Base-by-base conservation (phyloP, 176 grass and related monocot genomes). In the Bonia amplexicaulis region DNA sequence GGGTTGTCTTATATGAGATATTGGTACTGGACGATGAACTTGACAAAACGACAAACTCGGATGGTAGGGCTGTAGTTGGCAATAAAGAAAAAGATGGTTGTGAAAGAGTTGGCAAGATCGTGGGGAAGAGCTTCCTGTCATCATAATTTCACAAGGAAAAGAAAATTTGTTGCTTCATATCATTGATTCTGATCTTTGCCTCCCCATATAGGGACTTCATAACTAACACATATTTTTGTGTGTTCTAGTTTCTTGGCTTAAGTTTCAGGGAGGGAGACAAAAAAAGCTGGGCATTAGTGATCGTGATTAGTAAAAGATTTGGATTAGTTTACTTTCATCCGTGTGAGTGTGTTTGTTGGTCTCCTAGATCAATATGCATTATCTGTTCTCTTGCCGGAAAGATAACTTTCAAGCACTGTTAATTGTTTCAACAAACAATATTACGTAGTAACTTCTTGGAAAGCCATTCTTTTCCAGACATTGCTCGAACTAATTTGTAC, bases 131-230 rank as follows among this genome's bases (percentile, higher is more conserved):
- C 87, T 87, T 63, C 70, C 20, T 44, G 68, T 27, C 84, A 87
- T 87, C 74, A 79, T 82, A 78, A 58, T 86, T 72, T 67, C 79
- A 59, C n/a, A 66, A 20, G 51, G 40, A 76, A 73, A 26, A 75
- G 26, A 49, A 26, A 48, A 71, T 41, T 67, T 74, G n/a, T 67
- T 87, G 80, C 41, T 53, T 70, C 74, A 75, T 70, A 87, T 90
- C 80, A 46, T 75, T 78, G 89, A 87, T 90, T 39, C 85, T 84
- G 75, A 90, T 90, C 49, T 87, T 87, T 87, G 89, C 89, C 80
- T 80, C 74, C 78, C 69, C 68, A 1, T 4, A 73, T 46, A 78
- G 85, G 59, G 49, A 76, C 48, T 58, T 67, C 58, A 59, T 53
- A 68, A 33, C 33, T 53, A 37, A 74, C 84, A 29, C 23, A 16